These are phyloP conservation scores for Fragilaria crotonensis DNA, from an alignment of 108 stramenopile genomes.

Conservation along the genomic window DNA sequence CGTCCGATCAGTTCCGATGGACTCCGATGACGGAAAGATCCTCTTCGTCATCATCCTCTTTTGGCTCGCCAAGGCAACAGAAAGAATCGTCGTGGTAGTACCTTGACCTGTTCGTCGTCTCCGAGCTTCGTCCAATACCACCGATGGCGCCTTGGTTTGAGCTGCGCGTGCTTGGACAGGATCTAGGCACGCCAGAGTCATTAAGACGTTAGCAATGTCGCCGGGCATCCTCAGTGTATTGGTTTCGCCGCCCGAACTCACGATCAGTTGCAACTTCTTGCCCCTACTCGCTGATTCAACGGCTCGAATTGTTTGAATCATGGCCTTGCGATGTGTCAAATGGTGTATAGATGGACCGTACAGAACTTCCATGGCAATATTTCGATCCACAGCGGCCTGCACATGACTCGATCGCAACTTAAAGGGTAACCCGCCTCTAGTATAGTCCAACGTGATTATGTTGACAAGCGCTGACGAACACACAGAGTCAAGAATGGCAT, in stretches of 20 bases:
- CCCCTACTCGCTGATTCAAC: neutral
- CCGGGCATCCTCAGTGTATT: neutral
- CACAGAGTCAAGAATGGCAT: neutral
- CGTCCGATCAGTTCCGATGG: no score
- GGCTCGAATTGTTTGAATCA: neutral
- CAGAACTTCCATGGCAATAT: neutral
- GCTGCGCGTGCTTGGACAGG: neutral
- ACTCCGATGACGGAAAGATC: no score
- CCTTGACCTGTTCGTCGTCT: neutral
- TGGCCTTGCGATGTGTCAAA: neutral
- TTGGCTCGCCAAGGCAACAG: no score
- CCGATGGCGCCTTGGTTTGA: neutral
- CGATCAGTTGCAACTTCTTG: neutral
- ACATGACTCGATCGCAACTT: neutral
- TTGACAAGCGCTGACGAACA: neutral
- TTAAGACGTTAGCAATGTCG: neutral
- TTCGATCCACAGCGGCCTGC: neutral
- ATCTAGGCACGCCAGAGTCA: neutral
- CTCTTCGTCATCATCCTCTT: no score
- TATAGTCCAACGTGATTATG: neutral
- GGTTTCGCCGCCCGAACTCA: neutral
- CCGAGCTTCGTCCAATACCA: neutral
- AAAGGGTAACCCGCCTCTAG: neutral
- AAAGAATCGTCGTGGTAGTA: no score
- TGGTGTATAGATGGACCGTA: neutral